These are phyloP conservation scores for Lichtheimia ornata DNA, from an alignment of 371 early-diverging fungal genomes.

Conservation along the genomic window DNA sequence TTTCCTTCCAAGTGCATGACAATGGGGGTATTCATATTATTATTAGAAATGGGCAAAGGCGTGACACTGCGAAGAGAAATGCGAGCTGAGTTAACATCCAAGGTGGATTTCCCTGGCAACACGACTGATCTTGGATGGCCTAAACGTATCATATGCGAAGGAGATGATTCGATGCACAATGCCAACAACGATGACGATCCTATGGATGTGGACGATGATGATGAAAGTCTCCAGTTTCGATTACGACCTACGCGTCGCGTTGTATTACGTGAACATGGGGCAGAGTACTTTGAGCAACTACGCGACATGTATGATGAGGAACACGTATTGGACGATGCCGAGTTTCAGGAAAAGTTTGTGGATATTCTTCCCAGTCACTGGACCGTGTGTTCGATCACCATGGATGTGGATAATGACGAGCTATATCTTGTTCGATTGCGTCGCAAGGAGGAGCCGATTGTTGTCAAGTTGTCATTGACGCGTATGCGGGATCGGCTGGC, in stretches of 20 bases:
- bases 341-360: constrained; percentile 52
- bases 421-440: constrained; percentile 69
- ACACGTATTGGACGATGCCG: constrained; percentile 24
- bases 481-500: constrained; percentile 53
- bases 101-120: constrained; percentile 20
- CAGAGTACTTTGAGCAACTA: constrained; percentile 32
- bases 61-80: constrained; percentile 57
- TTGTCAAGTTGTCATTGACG: constrained; percentile 73
- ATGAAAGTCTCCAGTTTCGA: neutral
- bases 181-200: constrained; percentile 1
- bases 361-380: constrained; percentile 63
- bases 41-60: constrained; percentile 52
- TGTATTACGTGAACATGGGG: constrained; percentile 11
- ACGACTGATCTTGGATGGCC: constrained; percentile 32
- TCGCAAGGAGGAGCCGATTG: constrained; percentile 49
- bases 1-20: neutral
- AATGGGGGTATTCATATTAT: neutral
- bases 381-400: constrained; percentile 74
- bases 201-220: constrained; percentile 9
- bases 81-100: constrained; percentile 38
- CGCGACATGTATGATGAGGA: constrained; percentile 41
- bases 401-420: constrained; percentile 64
- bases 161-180: neutral
- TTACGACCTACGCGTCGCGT: constrained; percentile 2
- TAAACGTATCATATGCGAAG: neutral